A percentile compares a stretch with the other conserved stretches of the same genome.
Evolutionary conservation across 768 basidiomycete species (phyloP).

Genomic region (Steccherinum ochraceum): DNA sequence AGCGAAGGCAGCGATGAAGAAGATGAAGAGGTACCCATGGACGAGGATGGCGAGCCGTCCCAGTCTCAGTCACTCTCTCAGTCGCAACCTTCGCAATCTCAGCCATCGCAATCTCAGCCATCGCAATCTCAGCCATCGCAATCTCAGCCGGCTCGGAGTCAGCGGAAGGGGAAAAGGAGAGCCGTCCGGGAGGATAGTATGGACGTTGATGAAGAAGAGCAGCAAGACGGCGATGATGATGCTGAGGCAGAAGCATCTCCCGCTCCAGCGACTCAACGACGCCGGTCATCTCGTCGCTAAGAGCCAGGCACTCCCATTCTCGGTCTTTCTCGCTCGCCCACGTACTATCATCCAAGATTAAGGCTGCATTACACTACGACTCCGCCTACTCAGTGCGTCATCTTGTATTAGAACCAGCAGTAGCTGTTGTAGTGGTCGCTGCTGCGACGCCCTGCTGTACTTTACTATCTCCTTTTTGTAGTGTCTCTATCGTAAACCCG

Average conservation of each 20-base stretch:
- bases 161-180: slow-evolving; percentile 19
- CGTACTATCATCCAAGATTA: not conserved
- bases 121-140: slow-evolving; percentile 18
- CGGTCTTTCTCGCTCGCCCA: slow-evolving; percentile 1
- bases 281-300: slow-evolving; percentile 16
- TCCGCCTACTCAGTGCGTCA: not conserved
- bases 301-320: slow-evolving; percentile 3
- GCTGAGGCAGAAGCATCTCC: slow-evolving; percentile 22
- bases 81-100: slow-evolving; percentile 19
- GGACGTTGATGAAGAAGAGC: slow-evolving; percentile 41
- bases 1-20: slow-evolving; percentile 37
- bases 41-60: slow-evolving; percentile 16
- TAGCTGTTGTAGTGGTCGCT: slow-evolving; percentile 13
- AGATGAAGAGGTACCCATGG: slow-evolving; percentile 35
- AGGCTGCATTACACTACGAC: not conserved
- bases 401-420: not conserved
- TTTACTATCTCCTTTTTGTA: slow-evolving; percentile 33
- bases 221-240: no score
- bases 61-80: slow-evolving; percentile 24
- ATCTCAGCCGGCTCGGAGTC: slow-evolving; percentile 19
- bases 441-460: slow-evolving; percentile 19
- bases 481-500: slow-evolving; percentile 61
- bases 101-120: slow-evolving; percentile 19
- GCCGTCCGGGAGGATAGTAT: slow-evolving; percentile 26
- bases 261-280: slow-evolving; percentile 14